Base-by-base conservation (phyloP, 2,329 filamentous ascomycete genomes). In the Aspergillus quadrilineatus region DNA sequence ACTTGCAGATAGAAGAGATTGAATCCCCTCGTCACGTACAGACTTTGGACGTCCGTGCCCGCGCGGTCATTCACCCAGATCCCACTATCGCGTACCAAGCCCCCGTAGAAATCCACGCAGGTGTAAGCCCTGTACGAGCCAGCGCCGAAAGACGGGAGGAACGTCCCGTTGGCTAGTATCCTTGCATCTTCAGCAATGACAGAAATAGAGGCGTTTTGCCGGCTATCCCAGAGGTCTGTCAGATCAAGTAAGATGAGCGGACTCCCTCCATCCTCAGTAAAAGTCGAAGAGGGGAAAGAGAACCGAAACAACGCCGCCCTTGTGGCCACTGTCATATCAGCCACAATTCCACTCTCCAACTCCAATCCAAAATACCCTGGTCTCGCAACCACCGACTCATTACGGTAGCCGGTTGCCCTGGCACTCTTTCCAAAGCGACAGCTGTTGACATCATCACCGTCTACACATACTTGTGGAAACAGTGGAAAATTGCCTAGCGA, bases 401-500 rank as follows among this genome's bases (percentile, higher is more conserved):
- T 74, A 41, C 75, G 67, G 51, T 85, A 85, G 2, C 64, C 52
- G 44, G 74, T 65, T 68, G 78, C 60, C 70, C 84, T 78, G 29
- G 78, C 73, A 47, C 72, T 75, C 66, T 85, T 85, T 5, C 82
- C 81, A 60, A 83, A 89, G 4, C 73, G 74, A 68, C 87, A 89
- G 8, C 76, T 77, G 68, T 89, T 77, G 55, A 90, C 72, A 34
- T 47, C 45, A 26, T 85, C 79, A 57, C 87, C 82, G 32, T 75
- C 78, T 0, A 78, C 74, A 61, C 88, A 91, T 36, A 78, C 77
- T 7, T 89, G 86, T 0, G 87, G 81, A 62, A 91, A 90, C 1
- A 90, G 74, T 1, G 88, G 85, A 52, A 90, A 90, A 66, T 89
- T 89, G 4, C 88, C 88, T 1, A 91, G 75, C 4, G 86, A 89